Conservation (phyloP, 164 flowering plant species). For the Houttuynia cordata region DNA sequence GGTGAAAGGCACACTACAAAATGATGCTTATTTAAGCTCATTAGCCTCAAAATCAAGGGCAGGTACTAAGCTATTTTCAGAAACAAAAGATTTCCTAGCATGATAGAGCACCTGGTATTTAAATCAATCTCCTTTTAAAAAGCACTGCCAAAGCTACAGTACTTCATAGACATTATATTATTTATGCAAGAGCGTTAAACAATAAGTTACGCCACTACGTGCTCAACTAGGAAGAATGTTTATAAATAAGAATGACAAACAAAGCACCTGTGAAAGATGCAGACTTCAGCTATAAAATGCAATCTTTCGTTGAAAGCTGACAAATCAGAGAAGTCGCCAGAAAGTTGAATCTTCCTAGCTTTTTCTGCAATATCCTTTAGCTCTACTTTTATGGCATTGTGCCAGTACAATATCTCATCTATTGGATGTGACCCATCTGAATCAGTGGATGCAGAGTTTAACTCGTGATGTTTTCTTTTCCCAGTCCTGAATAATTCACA, state of each 20-base stretch:
- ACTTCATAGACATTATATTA: neutral
- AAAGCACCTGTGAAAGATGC: slow-evolving; percentile 81
- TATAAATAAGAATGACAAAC: neutral
- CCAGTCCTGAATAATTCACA: slow-evolving; percentile 30
- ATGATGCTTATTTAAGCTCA: too few species aligned
- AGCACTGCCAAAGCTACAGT: neutral
- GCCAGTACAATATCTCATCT: slow-evolving; percentile 88
- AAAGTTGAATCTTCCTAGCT: slow-evolving; percentile 55
- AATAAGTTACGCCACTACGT: neutral
- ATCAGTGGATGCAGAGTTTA: slow-evolving; percentile 16
- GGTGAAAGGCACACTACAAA: too few species aligned
- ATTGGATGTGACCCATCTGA: slow-evolving; percentile 38
- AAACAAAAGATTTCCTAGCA: neutral
- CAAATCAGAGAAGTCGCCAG: slow-evolving; percentile 70
- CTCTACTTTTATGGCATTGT: slow-evolving; percentile 69
- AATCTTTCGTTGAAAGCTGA: slow-evolving; percentile 67
- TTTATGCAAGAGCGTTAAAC: neutral
- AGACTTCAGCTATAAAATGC: slow-evolving; percentile 89
- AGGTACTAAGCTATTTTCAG: too few species aligned
- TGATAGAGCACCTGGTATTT: neutral
- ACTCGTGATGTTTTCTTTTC: slow-evolving; percentile 46
- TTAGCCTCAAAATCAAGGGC: too few species aligned
- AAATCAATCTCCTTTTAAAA: too few species aligned
- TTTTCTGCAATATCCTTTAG: slow-evolving; percentile 62
- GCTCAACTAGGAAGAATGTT: neutral